phyloP scores from a whole-genome alignment of 805 yeast species.

The Yarrowia divulgata region DNA sequence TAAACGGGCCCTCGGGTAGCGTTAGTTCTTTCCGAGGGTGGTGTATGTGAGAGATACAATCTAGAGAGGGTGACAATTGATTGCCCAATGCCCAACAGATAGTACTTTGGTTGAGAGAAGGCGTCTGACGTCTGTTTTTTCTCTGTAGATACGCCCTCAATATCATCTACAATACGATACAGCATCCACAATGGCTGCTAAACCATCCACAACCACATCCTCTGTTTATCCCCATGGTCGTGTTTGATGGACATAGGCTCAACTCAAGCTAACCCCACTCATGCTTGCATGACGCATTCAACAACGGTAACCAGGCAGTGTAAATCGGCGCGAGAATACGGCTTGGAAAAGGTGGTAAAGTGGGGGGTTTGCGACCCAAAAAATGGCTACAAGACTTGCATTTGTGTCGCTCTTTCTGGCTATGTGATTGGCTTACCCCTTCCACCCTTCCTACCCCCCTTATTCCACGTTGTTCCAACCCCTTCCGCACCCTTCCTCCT shows the following conservation, averaged over 20 bases:
- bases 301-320: conserved; percentile 33
- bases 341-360: not conserved
- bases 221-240: conserved; percentile 7
- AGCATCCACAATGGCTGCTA: too few species aligned
- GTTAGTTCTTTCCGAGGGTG: not conserved
- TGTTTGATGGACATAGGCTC: conserved; percentile 13
- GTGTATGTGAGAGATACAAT: not conserved
- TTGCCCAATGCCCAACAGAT: too few species aligned
- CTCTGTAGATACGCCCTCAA: too few species aligned
- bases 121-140: too few species aligned
- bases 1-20: not conserved
- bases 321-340: not conserved
- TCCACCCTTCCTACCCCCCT: not conserved
- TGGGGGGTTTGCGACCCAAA: not conserved
- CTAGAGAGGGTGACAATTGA: not conserved
- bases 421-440: not conserved
- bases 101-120: too few species aligned
- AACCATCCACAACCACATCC: too few species aligned
- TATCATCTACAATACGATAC: too few species aligned
- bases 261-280: conserved; percentile 38
- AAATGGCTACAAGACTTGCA: too few species aligned
- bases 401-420: too few species aligned
- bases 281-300: conserved; percentile 34
- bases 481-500: conserved; percentile 9
- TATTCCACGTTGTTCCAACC: conserved; percentile 11